Base-by-base conservation (phyloP, 2,329 filamentous ascomycete genomes). In the Tricladium varicosporioides region DNA sequence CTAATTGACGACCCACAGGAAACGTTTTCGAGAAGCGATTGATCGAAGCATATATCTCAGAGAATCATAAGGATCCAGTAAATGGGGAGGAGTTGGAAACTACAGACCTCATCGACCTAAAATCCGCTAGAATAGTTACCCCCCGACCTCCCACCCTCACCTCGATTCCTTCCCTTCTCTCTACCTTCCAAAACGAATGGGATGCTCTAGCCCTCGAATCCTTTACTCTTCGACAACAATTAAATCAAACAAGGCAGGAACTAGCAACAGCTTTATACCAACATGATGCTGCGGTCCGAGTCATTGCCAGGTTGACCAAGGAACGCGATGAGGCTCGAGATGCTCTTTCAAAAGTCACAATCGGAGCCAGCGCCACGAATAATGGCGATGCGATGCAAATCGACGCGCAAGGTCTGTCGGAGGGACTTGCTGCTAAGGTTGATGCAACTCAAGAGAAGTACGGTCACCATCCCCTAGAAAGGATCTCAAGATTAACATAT, bases 161-260 rank as follows among this genome's bases (percentile, higher is more conserved):
- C 54, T 99, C 94, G 40, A 96, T 99, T 70, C 94, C 94, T 18
- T 92, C 94, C 15, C 84, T 99, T 55, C 88, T 99, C 55, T 89
- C 91, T 50, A 89, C 92, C 42, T 97, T 99, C 73, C 94, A 99
- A 73, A 96, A 96, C 73, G 94, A 99, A 80, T 99, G 94, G 94
- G 94, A 99, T 72, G 88, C 92, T 8, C 78, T 97, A 46, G 91
- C 93, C 11, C 79, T 97, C 36, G 94, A 99, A 76, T 90, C 91
- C 51, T 97, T 92, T 73, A 94, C 91, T 65, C 78, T 97, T 59
- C 88, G 90, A 75, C 90, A 97, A 73, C 91, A 96, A 71, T 80
- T 99, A 60, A 82, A 88, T 51, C 90, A 96, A 71, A 96, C 92
- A 44, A 82, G 93, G 63, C 92, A 97, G 75, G 94, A 99, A 77